A percentile compares a stretch with the other conserved stretches of the same genome.
These are phyloP conservation scores for Rhodotorula graminis DNA, from an alignment of 768 basidiomycete species.

Conservation along the genomic window DNA sequence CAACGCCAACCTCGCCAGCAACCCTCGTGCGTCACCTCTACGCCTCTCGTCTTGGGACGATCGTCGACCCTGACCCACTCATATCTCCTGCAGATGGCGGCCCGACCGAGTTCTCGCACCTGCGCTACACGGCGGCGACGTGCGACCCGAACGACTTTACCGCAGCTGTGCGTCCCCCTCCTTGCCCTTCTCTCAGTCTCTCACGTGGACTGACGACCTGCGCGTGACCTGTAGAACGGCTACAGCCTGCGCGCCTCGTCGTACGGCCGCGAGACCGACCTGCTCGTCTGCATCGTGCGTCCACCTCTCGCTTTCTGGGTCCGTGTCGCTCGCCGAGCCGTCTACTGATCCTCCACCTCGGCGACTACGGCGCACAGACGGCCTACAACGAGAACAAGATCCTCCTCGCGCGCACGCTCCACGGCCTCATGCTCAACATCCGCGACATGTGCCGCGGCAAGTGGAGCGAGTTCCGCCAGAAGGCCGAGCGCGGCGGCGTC, in stretches of 20 bases:
- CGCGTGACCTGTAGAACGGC: slow-evolving; percentile 52
- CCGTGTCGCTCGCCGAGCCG: accelerated
- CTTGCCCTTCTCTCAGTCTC: no score
- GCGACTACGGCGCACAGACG: slow-evolving; percentile 1
- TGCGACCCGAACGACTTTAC: slow-evolving; percentile 85
- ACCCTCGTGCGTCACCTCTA: slow-evolving; percentile 16
- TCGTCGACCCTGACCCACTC: neutral
- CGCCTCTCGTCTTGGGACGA: neutral
- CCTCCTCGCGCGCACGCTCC: slow-evolving; percentile 77
- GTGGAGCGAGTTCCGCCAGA: slow-evolving; percentile 84
- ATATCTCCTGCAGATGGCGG: slow-evolving; percentile 46
- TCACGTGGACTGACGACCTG: neutral
- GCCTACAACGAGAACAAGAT: slow-evolving; percentile 87
- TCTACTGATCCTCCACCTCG: neutral
- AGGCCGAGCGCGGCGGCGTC: slow-evolving; percentile 72
- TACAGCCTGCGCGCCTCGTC: slow-evolving; percentile 77
- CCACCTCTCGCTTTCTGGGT: neutral
- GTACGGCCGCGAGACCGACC: slow-evolving; percentile 83
- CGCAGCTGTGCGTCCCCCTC: slow-evolving; percentile 56
- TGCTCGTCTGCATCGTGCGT: slow-evolving; percentile 86
- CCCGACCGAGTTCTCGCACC: slow-evolving; percentile 87
- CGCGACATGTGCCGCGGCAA: slow-evolving; percentile 94
- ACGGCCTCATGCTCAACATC: slow-evolving; percentile 95
- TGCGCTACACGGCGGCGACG: slow-evolving; percentile 82
- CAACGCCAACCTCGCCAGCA: slow-evolving; percentile 32